Evolutionary conservation across 129 eudicot genomes (phyloP).

Genomic region (Kitagawia praeruptora): DNA sequence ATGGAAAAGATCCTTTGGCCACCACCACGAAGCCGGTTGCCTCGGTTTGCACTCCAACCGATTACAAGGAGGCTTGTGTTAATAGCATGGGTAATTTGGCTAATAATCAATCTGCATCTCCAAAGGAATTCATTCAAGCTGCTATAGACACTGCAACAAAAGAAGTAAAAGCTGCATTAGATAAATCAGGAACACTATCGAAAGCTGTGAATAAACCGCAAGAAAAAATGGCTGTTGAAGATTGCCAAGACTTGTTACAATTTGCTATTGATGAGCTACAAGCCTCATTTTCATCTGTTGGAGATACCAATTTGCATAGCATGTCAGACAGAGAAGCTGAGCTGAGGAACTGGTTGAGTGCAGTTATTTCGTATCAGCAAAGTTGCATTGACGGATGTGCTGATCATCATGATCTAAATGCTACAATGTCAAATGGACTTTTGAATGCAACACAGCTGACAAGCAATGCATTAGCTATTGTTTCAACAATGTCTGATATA

Average conservation of each 20-base stretch:
- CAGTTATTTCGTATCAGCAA: constrained; percentile 32
- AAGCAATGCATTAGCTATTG: constrained; percentile 33
- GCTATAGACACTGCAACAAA: constrained; percentile 21
- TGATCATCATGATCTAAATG: constrained; percentile 15
- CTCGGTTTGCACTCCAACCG: constrained; percentile 25
- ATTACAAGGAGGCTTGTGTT: constrained; percentile 29
- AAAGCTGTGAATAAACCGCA: constrained; percentile 9
- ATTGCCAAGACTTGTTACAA: constrained; percentile 29
- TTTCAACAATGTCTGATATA: constrained; percentile 16
- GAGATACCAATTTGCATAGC: constrained; percentile 15
- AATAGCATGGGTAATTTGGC: constrained; percentile 17
- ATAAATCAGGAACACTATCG: constrained; percentile 14
- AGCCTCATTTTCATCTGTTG: constrained; percentile 23
- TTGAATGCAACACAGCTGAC: constrained; percentile 28
- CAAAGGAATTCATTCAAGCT: constrained; percentile 27
- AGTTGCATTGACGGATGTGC: constrained; percentile 30
- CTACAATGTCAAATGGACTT: constrained; percentile 13
- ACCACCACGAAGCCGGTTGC: constrained; percentile 24
- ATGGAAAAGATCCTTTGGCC: constrained; percentile 5
- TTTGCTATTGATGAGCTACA: constrained; percentile 30
- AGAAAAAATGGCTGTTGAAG: constrained; percentile 29
- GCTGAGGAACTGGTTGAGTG: constrained; percentile 37
- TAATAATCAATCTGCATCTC: constrained; percentile 27
- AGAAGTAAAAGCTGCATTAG: constrained; percentile 21
- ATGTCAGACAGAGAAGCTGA: constrained; percentile 19